Evolutionary conservation across 2,329 filamentous ascomycete species (phyloP).

Genomic region (Alternaria conjuncta): DNA sequence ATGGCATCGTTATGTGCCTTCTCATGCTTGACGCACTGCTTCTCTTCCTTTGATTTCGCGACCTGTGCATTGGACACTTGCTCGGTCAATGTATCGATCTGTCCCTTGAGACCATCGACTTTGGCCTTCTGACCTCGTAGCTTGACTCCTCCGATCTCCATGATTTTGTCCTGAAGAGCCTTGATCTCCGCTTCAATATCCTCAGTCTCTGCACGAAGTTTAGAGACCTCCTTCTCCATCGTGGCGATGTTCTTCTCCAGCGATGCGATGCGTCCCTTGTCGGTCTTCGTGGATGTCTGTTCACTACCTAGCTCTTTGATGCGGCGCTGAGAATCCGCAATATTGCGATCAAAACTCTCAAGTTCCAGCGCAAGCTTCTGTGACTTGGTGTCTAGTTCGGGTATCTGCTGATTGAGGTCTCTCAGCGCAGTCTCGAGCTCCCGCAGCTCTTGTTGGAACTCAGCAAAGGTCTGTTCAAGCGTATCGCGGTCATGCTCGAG

Average conservation of each 20-base stretch:
- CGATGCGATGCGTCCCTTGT: slow-evolving; percentile 73
- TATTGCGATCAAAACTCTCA: slow-evolving; percentile 83
- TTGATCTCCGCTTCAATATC: slow-evolving; percentile 94
- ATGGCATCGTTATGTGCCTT: slow-evolving; percentile 80
- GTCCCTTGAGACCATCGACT: slow-evolving; percentile 83
- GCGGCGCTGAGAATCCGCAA: slow-evolving; percentile 81
- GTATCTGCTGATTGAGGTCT: slow-evolving; percentile 77
- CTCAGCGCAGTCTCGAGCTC: slow-evolving; percentile 77
- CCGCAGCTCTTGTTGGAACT: slow-evolving; percentile 83
- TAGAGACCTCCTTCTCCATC: slow-evolving; percentile 78
- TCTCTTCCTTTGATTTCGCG: slow-evolving; percentile 89
- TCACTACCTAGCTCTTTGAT: slow-evolving; percentile 84
- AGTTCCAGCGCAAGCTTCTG: slow-evolving; percentile 91
- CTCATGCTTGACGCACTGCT: slow-evolving; percentile 84
- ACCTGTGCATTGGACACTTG: slow-evolving; percentile 87
- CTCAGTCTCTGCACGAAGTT: slow-evolving; percentile 82
- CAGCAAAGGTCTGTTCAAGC: slow-evolving; percentile 80
- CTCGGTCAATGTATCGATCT: slow-evolving; percentile 81
- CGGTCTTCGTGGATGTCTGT: slow-evolving; percentile 79
- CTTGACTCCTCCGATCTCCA: slow-evolving; percentile 95
- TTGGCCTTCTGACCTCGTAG: slow-evolving; percentile 88
- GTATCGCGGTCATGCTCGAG: slow-evolving; percentile 86
- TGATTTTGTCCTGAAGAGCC: slow-evolving; percentile 91
- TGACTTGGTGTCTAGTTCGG: slow-evolving; percentile 84
- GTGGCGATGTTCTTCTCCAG: slow-evolving; percentile 80